Evolutionary conservation across 768 basidiomycete species (phyloP), one percentile per base, ranked within the genome.

Genomic region (Hygrocybe punicea): DNA sequence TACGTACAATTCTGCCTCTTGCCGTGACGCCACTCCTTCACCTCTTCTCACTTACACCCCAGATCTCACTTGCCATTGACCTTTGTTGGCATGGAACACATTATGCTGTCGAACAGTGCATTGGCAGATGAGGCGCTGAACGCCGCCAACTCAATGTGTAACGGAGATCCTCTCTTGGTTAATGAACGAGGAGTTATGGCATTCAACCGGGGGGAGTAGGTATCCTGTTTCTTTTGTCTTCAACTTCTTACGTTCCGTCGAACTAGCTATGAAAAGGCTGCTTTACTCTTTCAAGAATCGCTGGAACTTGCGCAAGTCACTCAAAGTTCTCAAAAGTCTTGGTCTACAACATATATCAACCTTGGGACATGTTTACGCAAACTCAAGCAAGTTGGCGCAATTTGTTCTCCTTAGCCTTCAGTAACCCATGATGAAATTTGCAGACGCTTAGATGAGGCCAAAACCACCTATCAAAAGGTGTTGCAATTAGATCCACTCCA

Each of bases 1-100:
- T 94, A 67, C 51, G 81, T 29, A 29, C 29, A 29, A 29, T 63
- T 44, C 9, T n/a, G n/a, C 24, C 10, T 34, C 36, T n/a, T 45
- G 7, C 25, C 36, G 17, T 23, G 19, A 8, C 36, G 35, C 23
- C 33, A 37, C 35, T 52, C 25, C 19, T 21, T 34, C 23, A 17
- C 19, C 45, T 23, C n/a, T 14, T n/a, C 1, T n/a, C 39, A 16
- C 14, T 40, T 29, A 11, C 19, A 5, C 17, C 19, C 64, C 42
- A 55, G 95, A n/a, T 94, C 94, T 3, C 96, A 99, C 73, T 74
- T 99, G 4, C 95, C 97, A 1, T 76, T 97, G 44, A 84, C 95
- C 73, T 98, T 94, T 67, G 92, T 98, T 46, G 97, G 96, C 6
- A 98, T 98, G 95, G 96, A 99, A 71, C 91, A 98, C 62, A 91